These are phyloP conservation scores for Helotiales sp. DNA, from an alignment of 2,329 filamentous ascomycete genomes.

Conservation along the genomic window DNA sequence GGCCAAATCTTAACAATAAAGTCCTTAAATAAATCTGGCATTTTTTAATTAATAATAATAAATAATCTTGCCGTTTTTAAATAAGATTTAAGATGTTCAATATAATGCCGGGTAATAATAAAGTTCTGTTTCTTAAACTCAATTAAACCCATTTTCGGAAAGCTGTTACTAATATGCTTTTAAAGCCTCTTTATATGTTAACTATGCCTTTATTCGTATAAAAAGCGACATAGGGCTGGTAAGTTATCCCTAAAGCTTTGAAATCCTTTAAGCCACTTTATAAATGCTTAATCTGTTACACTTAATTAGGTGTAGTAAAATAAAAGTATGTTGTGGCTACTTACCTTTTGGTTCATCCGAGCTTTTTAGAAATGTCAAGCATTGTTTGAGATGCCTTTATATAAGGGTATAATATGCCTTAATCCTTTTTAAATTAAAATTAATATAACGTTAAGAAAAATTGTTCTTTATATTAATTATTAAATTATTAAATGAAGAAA, in stretches of 20 bases:
- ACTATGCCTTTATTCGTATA: constrained; percentile 21
- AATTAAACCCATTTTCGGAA: not conserved
- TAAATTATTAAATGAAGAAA: no score
- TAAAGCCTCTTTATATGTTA: constrained; percentile 7
- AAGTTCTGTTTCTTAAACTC: constrained; percentile 18
- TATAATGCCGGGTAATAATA: no score
- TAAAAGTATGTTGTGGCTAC: no score
- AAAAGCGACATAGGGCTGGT: constrained; percentile 16
- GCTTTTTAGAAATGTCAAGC: no score
- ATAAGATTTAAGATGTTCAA: constrained; percentile 19
- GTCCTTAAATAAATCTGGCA: no score
- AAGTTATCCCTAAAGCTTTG: constrained; percentile 19
- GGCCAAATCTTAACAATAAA: constrained; percentile 16
- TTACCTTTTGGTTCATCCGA: no score
- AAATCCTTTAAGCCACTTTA: constrained; percentile 20
- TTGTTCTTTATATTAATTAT: no score
- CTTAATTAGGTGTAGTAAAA: not conserved
- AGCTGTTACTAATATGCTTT: constrained; percentile 10
- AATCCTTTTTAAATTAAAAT: no score
- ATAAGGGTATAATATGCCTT: no score
- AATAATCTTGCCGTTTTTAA: constrained; percentile 15
- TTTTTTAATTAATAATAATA: constrained; percentile 4
- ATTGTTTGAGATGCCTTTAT: no score
- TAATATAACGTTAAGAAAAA: no score
- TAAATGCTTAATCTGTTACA: constrained; percentile 11